Percentiles rank a stretch among this genome's conserved stretches.
Evolutionary conservation across 345 rosid species (phyloP).

Genomic region (Gossypioides kirkii): DNA sequence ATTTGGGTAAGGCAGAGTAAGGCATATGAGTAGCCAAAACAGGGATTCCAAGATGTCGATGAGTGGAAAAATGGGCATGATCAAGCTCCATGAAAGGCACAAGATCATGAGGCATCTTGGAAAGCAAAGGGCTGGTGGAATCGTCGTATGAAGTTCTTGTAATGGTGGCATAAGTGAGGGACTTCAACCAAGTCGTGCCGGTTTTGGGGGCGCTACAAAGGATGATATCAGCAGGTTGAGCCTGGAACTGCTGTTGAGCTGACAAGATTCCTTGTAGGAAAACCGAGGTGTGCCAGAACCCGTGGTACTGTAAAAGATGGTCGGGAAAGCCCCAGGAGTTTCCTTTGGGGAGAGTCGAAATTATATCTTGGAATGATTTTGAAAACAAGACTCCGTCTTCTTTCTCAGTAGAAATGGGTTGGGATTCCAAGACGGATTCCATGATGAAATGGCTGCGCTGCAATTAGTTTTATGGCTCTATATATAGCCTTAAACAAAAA

Average conservation of each 20-base stretch:
- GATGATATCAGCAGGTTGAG: not conserved
- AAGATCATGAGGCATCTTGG: not conserved
- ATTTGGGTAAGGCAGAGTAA: not conserved
- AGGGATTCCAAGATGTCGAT: not conserved
- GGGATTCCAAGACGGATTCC: no score
- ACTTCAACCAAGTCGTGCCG: not conserved
- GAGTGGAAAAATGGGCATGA: not conserved
- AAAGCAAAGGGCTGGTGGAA: not conserved
- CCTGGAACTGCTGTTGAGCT: conserved; percentile 1
- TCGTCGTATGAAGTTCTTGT: not conserved
- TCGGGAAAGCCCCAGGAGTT: not conserved
- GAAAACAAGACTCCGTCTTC: no score
- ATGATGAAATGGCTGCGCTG: no score
- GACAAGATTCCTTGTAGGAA: not conserved
- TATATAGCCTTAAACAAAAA: no score
- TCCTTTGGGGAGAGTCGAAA: not conserved
- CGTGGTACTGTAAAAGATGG: not conserved
- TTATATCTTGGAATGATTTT: not conserved
- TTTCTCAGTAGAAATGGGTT: no score
- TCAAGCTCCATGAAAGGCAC: not conserved
- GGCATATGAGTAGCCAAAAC: not conserved
- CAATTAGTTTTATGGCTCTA: no score
- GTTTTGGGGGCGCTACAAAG: not conserved
- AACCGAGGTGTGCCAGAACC: not conserved
- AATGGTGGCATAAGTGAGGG: not conserved